Conservation (phyloP, 2,329 filamentous ascomycete genomes). For the Aspergillus sergii region DNA sequence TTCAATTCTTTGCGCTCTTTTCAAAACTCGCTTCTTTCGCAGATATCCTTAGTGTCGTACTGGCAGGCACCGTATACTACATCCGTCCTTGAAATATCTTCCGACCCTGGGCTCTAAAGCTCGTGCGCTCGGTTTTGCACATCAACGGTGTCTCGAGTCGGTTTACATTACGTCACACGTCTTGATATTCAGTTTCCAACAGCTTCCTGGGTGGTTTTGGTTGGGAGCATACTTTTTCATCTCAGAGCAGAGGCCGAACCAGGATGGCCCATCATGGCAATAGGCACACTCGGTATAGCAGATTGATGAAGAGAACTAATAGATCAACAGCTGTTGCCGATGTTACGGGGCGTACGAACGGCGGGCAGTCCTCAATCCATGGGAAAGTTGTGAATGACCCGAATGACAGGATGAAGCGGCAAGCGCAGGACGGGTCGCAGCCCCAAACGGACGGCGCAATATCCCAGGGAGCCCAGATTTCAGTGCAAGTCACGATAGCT, state of each 20-base stretch:
- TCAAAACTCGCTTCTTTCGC: slow-evolving; percentile 5
- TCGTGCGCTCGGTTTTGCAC: neutral
- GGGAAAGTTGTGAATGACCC: neutral
- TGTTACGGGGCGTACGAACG: neutral
- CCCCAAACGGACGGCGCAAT: neutral
- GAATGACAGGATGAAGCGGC: neutral
- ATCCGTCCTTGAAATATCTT: neutral
- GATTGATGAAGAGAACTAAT: slow-evolving; percentile 15
- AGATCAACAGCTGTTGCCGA: slow-evolving; percentile 5
- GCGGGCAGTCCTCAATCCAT: neutral
- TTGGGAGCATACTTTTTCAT: neutral
- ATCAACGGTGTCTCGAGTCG: neutral
- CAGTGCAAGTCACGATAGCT: slow-evolving; percentile 2
- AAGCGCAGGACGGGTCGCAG: slow-evolving; percentile 2
- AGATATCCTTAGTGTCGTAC: slow-evolving; percentile 14
- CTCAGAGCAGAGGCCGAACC: neutral
- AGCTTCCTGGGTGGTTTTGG: neutral
- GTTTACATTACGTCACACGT: neutral
- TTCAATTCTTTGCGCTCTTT: slow-evolving; percentile 14
- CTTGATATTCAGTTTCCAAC: neutral
- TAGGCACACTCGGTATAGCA: slow-evolving; percentile 16
- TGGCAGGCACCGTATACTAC: slow-evolving; percentile 16
- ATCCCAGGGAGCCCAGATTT: slow-evolving; percentile 1
- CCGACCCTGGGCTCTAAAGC: neutral
- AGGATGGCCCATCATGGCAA: slow-evolving; percentile 24